Evolutionary conservation across 345 rosid genomes (phyloP).

Genomic region (Populus tremula): DNA sequence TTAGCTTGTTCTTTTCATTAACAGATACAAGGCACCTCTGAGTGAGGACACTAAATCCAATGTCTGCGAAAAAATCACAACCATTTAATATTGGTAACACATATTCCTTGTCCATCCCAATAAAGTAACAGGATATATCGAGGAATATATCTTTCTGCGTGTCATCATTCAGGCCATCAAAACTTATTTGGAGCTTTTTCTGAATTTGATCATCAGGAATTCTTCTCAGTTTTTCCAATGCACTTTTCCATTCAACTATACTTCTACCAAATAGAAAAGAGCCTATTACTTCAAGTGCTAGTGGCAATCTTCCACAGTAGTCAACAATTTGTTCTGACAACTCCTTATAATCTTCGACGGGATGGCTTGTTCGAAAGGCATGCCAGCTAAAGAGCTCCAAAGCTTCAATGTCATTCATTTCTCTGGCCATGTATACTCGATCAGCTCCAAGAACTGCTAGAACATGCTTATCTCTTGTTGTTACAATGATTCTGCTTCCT

Average conservation of each 20-base stretch:
- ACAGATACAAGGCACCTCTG: too few relatives aligned
- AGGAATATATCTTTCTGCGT: too few relatives aligned
- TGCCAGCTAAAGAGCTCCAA: constrained; percentile 11
- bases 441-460: not conserved
- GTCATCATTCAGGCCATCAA: too few relatives aligned
- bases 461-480: constrained; percentile 3
- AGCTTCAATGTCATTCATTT: not conserved
- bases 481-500: constrained; percentile 13
- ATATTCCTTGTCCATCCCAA: too few relatives aligned
- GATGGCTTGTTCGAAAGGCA: constrained; percentile 11
- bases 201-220: too few relatives aligned
- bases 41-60: too few relatives aligned
- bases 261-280: constrained; percentile 2
- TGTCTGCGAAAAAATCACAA: too few relatives aligned
- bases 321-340: not conserved
- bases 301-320: constrained; percentile 3
- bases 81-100: too few relatives aligned
- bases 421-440: not conserved
- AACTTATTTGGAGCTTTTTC: too few relatives aligned
- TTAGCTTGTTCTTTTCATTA: too few relatives aligned
- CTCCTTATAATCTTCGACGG: not conserved
- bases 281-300: constrained; percentile 15
- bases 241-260: constrained; percentile 4
- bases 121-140: too few relatives aligned
- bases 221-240: not conserved